Conservation (phyloP, 139 green algal genomes). For the Zygnema circumcarinatum region DNA sequence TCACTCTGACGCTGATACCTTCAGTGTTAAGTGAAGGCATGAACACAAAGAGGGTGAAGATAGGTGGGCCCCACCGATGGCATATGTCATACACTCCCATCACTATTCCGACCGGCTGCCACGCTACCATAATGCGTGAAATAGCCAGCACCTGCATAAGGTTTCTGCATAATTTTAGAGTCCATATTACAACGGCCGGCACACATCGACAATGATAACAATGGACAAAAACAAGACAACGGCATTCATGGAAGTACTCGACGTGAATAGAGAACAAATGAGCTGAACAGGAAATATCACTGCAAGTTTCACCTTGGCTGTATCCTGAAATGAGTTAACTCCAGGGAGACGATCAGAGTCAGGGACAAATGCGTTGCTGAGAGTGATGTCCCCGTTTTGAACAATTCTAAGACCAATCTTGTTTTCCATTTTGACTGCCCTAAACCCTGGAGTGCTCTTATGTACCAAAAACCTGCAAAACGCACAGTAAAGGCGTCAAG, state of each 20-base stretch:
- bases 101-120: slow-evolving; percentile 90
- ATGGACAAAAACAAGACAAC: too few relatives aligned
- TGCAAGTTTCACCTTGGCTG: slow-evolving; percentile 72
- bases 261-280: slow-evolving; percentile 11
- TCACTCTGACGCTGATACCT: too few relatives aligned
- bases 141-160: slow-evolving; percentile 85
- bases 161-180: slow-evolving; percentile 10
- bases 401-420: slow-evolving; percentile 79
- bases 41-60: too few relatives aligned
- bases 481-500: background rate
- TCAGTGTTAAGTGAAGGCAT: too few relatives aligned
- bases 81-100: slow-evolving; percentile 92
- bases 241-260: too few relatives aligned
- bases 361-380: slow-evolving; percentile 84
- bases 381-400: slow-evolving; percentile 93
- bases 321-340: slow-evolving; percentile 82
- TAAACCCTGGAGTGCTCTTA: slow-evolving; percentile 83
- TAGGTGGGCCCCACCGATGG: slow-evolving; percentile 64
- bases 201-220: too few relatives aligned
- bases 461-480: slow-evolving; percentile 90
- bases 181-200: too few relatives aligned
- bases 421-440: slow-evolving; percentile 88
- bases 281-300: background rate
- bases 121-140: slow-evolving; percentile 91
- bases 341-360: slow-evolving; percentile 84